Evolutionary conservation across 139 green algal genomes (phyloP).

Genomic region (Volvox africanus): DNA sequence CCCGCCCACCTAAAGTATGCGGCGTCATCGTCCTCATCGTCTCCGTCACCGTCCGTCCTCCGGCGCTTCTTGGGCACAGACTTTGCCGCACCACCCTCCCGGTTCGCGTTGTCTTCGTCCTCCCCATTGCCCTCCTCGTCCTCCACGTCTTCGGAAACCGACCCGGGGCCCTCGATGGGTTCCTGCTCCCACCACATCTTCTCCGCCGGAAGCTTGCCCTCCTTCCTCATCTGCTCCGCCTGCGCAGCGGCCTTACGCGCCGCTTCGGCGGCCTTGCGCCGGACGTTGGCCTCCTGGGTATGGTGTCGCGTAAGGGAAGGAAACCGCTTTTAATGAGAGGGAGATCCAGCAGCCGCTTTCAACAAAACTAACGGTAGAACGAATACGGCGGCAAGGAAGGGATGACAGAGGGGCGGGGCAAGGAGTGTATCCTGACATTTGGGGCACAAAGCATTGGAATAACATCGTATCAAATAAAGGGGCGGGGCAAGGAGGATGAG

Average conservation of each 20-base stretch:
- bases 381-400: too few species aligned
- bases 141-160: slow-evolving; percentile 41
- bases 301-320: too few species aligned
- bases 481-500: too few species aligned
- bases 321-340: too few species aligned
- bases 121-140: slow-evolving; percentile 30
- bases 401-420: too few species aligned
- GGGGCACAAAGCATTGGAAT: too few species aligned
- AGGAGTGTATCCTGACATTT: too few species aligned
- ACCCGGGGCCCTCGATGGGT: neutral
- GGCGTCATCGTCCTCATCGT: slow-evolving; percentile 77
- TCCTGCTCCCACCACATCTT: slow-evolving; percentile 75
- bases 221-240: neutral
- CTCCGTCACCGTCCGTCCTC: slow-evolving; percentile 18
- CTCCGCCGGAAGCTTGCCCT: slow-evolving; percentile 21
- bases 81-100: neutral
- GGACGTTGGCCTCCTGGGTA: slow-evolving; percentile 79
- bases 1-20: slow-evolving; percentile 74
- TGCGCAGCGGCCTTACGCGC: neutral
- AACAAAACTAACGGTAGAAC: too few species aligned
- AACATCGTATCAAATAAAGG: too few species aligned
- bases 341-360: too few species aligned
- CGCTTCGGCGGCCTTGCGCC: slow-evolving; percentile 63
- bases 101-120: slow-evolving; percentile 40
- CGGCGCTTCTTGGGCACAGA: slow-evolving; percentile 40